Evolutionary conservation across 1,284 basidiomycete species (phyloP), one percentile per base, ranked within the genome.

Genomic region (Fomitopsis schrenkii): DNA sequence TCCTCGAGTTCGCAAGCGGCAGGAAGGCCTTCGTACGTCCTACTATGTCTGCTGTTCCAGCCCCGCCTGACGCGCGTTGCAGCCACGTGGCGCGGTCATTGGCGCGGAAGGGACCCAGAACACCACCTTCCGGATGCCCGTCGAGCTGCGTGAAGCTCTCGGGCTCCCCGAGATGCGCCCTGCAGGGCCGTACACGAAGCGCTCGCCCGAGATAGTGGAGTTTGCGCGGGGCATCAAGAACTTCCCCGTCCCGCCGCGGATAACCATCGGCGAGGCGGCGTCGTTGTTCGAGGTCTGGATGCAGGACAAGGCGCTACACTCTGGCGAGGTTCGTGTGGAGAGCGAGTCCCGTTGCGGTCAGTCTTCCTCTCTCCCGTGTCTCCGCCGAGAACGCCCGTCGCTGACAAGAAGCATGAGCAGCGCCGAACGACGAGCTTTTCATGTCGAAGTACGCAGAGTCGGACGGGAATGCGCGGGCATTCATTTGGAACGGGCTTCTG

Each of bases 1-100:
- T 94, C 38, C 79, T 97, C 52, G 91, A 95, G 62, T 94, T 85
- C 64, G 83, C 91, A 0, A 83, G 85, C 12, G 93, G 93, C 38
- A 78, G 80, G 64, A 83, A 84, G 57, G 68, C 76, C 17, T 89
- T 96, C 62, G 91, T 93, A 65, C 61, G 88, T 80, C 17, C 17
- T 36, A 58, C 41, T 17, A 19, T 38, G 26, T 26, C 63, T 33
- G 8, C 17, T 38, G 19, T 40, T 53, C n/a, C 26, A 26, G 61
- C 19, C 56, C 17, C 48, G 58, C n/a, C 7, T 10, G 44, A 10
- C 54, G 57, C 30, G 56, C 62, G 76, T 60, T 19, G 1, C 46
- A 83, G 89, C 74, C 79, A 2, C 82, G 80, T 7, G 91, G 91
- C 36, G 85, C 86, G 0, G 76, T 93, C 52, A 63, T 93, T 1